Evolutionary conservation across 805 yeast species (phyloP), one percentile per base, ranked within the genome.

Genomic region (Teunomyces tritomae): DNA sequence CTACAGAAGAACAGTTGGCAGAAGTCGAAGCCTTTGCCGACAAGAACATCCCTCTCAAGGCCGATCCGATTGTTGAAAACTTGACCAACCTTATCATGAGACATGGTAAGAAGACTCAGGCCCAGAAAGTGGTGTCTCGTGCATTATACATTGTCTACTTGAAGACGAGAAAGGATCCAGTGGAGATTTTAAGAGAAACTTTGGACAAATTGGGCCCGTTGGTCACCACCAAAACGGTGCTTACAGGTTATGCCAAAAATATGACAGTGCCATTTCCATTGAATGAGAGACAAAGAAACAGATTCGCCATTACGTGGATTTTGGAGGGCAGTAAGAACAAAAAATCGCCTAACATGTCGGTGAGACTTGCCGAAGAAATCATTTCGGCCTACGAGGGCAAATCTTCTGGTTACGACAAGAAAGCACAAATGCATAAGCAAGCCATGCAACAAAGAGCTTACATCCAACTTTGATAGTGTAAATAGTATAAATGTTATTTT

Each of bases 261-360:
- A 78, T 79, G 50, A 77, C 83, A 34, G 85, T 89, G 44, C 99
- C 99, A 4, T 82, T 80, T 32, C 96, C 97, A 8, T 74, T 92
- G 59, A 83, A 80, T 43, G 82, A 81, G 58, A 83, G 89, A 68
- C 96, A 90, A 69, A 80, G 98, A 66, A 74, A 82, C 57, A 81
- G 97, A 67, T 82, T 80, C 59, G 97, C 98, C 2, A 87, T 95
- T 76, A 68, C 75, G 54, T 94, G 98, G 98, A 85, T 94, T 43
- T 67, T 90, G 46, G 96, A 89, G 50, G 89, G 95, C 16, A 80
- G 95, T 35, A 78, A 82, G 50, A 84, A 86, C 59, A 84, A 96
- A 65, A 84, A 83, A 41, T 83, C 91, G 13, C 80, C 83, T 49
- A 94, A 87, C 59, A 87, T 87, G 59, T 74, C 95, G 1, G 97